Percentiles rank a stretch among this genome's conserved stretches.
Conservation (phyloP, 768 basidiomycete species). For the Russula olivacea region DNA sequence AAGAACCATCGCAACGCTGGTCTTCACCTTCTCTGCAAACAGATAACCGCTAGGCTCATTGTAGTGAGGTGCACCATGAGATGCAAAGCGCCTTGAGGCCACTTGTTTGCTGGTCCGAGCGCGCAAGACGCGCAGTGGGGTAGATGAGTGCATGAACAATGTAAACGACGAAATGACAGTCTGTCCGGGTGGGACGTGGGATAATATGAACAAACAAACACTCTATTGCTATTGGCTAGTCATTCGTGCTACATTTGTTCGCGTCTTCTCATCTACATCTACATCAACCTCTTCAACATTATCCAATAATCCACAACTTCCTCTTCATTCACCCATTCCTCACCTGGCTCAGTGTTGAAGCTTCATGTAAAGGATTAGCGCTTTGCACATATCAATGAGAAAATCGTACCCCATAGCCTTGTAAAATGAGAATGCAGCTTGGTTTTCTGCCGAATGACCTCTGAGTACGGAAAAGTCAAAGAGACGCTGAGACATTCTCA, state of each 20-base stretch:
- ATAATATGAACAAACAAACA: conserved; percentile 4
- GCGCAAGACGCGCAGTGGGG: conserved; percentile 23
- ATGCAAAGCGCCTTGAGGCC: conserved; percentile 49
- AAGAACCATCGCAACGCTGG: background rate
- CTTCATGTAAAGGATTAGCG: background rate
- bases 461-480: background rate
- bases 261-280: too few relatives aligned
- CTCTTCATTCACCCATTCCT: conserved; percentile 29
- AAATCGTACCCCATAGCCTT: conserved; percentile 38
- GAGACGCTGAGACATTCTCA: conserved; percentile 28
- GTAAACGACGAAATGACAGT: background rate
- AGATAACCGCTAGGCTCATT: conserved; percentile 86
- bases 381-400: background rate
- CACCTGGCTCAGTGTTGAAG: conserved; percentile 20
- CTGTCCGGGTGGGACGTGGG: too few relatives aligned
- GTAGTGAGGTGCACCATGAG: conserved; percentile 67
- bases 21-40: conserved; percentile 80
- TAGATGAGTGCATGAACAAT: conserved; percentile 15
- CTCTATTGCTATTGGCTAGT: background rate
- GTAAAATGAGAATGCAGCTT: conserved; percentile 48
- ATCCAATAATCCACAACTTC: conserved; percentile 36
- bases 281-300: conserved; percentile 30
- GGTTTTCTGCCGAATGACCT: conserved; percentile 37
- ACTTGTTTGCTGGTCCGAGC: conserved; percentile 25
- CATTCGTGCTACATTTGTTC: too few relatives aligned